A percentile compares a stretch with the other conserved stretches of the same genome.
These are phyloP conservation scores for Aspergillus neoniger DNA, from an alignment of 2,329 filamentous ascomycete species.

Conservation along the genomic window DNA sequence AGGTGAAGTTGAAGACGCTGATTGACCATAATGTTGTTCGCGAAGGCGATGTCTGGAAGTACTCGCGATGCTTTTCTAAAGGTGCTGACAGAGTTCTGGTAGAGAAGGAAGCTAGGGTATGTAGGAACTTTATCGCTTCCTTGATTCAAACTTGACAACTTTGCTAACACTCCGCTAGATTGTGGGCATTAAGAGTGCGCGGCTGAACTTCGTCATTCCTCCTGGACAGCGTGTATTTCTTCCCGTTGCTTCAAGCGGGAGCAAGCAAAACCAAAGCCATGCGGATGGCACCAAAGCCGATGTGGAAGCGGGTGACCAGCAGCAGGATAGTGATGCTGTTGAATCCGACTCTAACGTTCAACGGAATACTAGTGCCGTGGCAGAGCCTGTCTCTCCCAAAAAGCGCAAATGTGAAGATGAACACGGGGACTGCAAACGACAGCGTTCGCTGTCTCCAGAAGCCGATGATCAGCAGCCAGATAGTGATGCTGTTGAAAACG, in stretches of 20 bases:
- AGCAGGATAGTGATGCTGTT: neutral
- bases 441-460: neutral
- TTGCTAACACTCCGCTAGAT: constrained; percentile 27
- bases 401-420: constrained; percentile 21
- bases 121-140: constrained; percentile 9
- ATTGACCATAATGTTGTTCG: constrained; percentile 39
- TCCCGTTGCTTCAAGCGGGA: constrained; percentile 10
- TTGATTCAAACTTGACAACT: no score
- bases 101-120: constrained; percentile 48
- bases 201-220: constrained; percentile 43
- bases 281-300: neutral
- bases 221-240: constrained; percentile 41
- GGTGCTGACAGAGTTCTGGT: constrained; percentile 32
- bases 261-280: neutral
- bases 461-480: neutral
- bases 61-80: constrained; percentile 32
- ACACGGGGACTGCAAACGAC: neutral
- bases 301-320: neutral
- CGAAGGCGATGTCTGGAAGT: constrained; percentile 47
- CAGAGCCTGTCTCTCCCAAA: constrained; percentile 8
- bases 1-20: constrained; percentile 41
- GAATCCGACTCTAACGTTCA: neutral
- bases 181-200: constrained; percentile 32
- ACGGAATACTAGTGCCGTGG: neutral
- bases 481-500: neutral